These are phyloP conservation scores for Chimonanthus salicifolius DNA, from an alignment of 164 flowering plant species.

Conservation along the genomic window DNA sequence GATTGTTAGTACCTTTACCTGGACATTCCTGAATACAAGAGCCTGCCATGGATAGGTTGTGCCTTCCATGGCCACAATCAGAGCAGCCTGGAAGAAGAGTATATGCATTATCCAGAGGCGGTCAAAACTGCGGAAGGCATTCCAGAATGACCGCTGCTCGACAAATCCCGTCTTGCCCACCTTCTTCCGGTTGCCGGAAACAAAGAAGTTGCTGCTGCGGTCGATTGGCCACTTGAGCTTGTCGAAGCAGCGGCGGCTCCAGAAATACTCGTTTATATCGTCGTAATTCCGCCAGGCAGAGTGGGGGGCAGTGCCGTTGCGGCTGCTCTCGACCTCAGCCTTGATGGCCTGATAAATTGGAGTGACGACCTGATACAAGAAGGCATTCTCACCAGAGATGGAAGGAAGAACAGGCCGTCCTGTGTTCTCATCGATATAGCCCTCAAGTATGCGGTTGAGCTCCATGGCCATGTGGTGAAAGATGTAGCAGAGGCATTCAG, in stretches of 20 bases:
- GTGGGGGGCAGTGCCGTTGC: conserved; percentile 79
- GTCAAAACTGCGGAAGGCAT: conserved; percentile 83
- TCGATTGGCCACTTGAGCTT: conserved; percentile 76
- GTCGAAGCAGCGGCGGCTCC: conserved; percentile 71
- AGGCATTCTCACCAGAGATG: conserved; percentile 11
- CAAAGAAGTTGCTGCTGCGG: conserved; percentile 40
- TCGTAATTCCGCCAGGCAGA: conserved; percentile 97
- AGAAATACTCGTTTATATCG: conserved; percentile 89
- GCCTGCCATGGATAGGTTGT: conserved; percentile 54
- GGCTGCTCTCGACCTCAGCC: conserved; percentile 58
- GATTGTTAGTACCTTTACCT: conserved; percentile 60
- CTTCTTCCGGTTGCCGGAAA: conserved; percentile 17
- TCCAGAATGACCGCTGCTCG: conserved; percentile 98
- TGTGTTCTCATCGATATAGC: conserved; percentile 56
- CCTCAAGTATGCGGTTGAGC: conserved; percentile 58
- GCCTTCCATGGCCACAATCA: conserved; percentile 72
- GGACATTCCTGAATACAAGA: conserved; percentile 46
- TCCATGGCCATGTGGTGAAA: conserved; percentile 83
- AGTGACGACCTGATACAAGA: conserved; percentile 8
- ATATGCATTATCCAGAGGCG: conserved; percentile 77
- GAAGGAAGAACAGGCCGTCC: conserved; percentile 12
- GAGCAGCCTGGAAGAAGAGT: conserved; percentile 65
- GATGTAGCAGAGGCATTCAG: conserved; percentile 81
- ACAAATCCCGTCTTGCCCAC: conserved; percentile 95
- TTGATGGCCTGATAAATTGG: conserved; percentile 14